phyloP scores from a whole-genome alignment of 2,329 filamentous ascomycete genomes.

The Emericellopsis cladophorae region DNA sequence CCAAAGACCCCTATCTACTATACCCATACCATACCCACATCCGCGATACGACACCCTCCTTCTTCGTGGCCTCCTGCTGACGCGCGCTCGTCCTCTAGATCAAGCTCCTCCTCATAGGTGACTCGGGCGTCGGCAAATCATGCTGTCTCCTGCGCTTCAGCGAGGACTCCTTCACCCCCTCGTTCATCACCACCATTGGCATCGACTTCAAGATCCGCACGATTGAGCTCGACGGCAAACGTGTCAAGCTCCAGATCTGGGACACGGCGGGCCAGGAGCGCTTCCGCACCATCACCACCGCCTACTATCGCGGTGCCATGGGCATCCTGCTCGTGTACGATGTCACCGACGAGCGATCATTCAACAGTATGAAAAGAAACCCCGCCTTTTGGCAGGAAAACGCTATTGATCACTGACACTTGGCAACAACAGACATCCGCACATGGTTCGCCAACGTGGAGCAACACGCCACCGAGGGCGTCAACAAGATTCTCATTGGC shows the following conservation, averaged over 20 bases:
- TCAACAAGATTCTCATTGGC: conserved; percentile 98
- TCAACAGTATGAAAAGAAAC: conserved; percentile 59
- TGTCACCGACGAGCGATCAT: conserved; percentile 91
- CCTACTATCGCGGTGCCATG: conserved; percentile 98
- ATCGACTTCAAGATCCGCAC: conserved; percentile 99
- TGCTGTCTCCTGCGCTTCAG: conserved; percentile 95
- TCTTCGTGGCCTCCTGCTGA: neutral
- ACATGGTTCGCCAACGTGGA: conserved; percentile 99
- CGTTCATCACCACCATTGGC: conserved; percentile 97
- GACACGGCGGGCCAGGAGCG: conserved; percentile 97
- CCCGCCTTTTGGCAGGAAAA: neutral
- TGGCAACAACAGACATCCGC: conserved; percentile 67
- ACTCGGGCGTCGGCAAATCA: conserved; percentile 93
- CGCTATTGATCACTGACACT: conserved; percentile 7
- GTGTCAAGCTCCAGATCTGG: conserved; percentile 99
- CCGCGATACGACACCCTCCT: no score
- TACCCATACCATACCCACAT: no score
- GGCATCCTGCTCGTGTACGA: conserved; percentile 96
- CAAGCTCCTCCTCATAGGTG: conserved; percentile 91
- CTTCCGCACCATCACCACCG: conserved; percentile 96
- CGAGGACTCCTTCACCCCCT: conserved; percentile 94
- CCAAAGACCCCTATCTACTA: no score
- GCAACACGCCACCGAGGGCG: conserved; percentile 94
- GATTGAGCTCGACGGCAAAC: conserved; percentile 96
- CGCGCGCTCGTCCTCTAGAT: conserved; percentile 43